Conservation (phyloP, 2,329 filamentous ascomycete genomes). For the Botrytis porri region DNA sequence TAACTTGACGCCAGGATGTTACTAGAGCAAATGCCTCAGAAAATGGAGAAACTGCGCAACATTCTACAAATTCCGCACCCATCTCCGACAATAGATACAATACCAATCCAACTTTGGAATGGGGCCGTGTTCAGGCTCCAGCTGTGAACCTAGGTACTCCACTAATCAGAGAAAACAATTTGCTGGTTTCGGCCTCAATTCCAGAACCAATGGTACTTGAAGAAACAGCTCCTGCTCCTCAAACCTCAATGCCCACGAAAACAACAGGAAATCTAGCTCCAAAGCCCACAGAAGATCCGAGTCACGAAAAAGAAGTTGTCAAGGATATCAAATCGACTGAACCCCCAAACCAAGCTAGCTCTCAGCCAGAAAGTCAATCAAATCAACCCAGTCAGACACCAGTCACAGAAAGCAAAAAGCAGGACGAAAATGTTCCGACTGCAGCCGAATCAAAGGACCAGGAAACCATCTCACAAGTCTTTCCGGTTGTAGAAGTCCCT, state of each 20-base stretch:
- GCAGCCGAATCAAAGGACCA: neutral
- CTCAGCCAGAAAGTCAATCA: neutral
- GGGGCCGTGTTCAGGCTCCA: neutral
- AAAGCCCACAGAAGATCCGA: neutral
- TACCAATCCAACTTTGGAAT: neutral
- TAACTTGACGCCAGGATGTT: neutral
- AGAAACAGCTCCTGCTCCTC: neutral
- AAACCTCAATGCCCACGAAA: neutral
- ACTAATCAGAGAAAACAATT: neutral
- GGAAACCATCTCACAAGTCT: neutral
- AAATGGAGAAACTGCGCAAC: neutral
- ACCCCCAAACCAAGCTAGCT: neutral
- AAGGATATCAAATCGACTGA: neutral
- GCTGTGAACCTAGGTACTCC: no score
- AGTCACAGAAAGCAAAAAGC: neutral
- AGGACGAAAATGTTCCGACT: neutral
- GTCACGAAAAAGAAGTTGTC: neutral
- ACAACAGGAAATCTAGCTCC: neutral
- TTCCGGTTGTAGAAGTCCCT: conserved; percentile 4
- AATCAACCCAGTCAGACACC: neutral
- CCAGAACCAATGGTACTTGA: neutral
- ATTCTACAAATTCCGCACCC: neutral
- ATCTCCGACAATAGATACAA: neutral
- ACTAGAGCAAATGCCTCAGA: neutral
- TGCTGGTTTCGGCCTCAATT: neutral